Evolutionary conservation across 129 eudicot genomes (phyloP).

Genomic region (Centrapalus pauciflorus): DNA sequence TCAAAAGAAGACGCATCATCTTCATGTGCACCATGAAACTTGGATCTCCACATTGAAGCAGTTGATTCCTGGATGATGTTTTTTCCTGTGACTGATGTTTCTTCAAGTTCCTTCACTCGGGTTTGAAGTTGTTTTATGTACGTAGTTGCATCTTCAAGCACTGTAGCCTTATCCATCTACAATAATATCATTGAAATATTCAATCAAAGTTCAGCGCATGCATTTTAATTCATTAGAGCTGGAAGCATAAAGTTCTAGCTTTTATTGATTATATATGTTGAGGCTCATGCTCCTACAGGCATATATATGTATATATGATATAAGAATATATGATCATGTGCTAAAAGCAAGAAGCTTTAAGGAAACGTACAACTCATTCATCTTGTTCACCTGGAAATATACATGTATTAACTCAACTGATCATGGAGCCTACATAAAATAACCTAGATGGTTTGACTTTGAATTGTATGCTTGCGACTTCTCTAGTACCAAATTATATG

Average conservation of each 20-base stretch:
- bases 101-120: constrained; percentile 30
- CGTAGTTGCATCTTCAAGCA: constrained; percentile 26
- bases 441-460: neutral
- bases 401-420: neutral
- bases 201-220: neutral
- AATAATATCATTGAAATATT: neutral
- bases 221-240: neutral
- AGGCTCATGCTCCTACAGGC: neutral
- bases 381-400: neutral
- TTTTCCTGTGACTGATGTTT: constrained; percentile 1
- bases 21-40: constrained; percentile 5
- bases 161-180: constrained; percentile 31
- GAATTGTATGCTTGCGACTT: neutral
- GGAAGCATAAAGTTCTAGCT: neutral
- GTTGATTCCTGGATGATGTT: constrained; percentile 1
- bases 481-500: neutral
- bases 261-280: neutral
- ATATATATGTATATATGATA: no score
- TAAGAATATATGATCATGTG: no score
- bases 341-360: no score
- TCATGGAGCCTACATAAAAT: neutral
- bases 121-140: constrained; percentile 25
- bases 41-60: constrained; percentile 10
- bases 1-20: constrained; percentile 21
- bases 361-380: neutral